Conservation (phyloP, 129 eudicot species). For the Lonicera japonica region DNA sequence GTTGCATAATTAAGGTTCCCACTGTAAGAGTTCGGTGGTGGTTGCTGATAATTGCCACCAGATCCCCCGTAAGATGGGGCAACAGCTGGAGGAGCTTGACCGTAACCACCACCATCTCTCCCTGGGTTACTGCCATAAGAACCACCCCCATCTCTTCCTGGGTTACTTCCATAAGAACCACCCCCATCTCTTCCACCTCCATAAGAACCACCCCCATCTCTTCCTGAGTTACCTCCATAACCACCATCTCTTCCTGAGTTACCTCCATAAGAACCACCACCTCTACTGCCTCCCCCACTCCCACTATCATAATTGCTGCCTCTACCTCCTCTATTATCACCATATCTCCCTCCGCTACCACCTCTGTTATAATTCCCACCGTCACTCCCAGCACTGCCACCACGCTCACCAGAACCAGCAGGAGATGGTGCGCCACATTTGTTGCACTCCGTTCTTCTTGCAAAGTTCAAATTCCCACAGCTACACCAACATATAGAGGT, state of each 20-base stretch:
- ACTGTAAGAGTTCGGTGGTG: conserved; percentile 48
- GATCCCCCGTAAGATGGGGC: conserved; percentile 62
- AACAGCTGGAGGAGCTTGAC: conserved; percentile 44
- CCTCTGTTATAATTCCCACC: conserved; percentile 18
- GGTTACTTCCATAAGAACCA: conserved; percentile 59
- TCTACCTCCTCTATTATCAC: conserved; percentile 41
- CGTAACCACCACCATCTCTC: conserved; percentile 72
- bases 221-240: too few relatives aligned
- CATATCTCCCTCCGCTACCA: conserved; percentile 38
- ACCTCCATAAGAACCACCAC: conserved; percentile 64
- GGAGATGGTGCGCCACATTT: conserved; percentile 86
- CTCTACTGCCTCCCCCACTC: conserved; percentile 51
- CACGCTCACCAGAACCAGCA: conserved; percentile 48
- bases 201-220: conserved; percentile 37
- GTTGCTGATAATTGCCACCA: conserved; percentile 57
- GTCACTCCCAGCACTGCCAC: conserved; percentile 36
- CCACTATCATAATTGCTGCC: conserved; percentile 45
- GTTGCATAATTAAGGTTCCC: conserved; percentile 58
- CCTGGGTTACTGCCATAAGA: conserved; percentile 67
- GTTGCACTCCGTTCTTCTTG: conserved; percentile 87
- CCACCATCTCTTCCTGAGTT: conserved; percentile 53
- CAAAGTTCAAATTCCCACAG: conserved; percentile 94
- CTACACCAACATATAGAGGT: conserved; percentile 36
- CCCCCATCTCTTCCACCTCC: conserved; percentile 51
- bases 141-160: conserved; percentile 65